Percentiles rank a stretch among this genome's conserved stretches.
phyloP scores from a whole-genome alignment of 2,329 filamentous ascomycete genomes.

The Ophiosphaerella korrae region DNA sequence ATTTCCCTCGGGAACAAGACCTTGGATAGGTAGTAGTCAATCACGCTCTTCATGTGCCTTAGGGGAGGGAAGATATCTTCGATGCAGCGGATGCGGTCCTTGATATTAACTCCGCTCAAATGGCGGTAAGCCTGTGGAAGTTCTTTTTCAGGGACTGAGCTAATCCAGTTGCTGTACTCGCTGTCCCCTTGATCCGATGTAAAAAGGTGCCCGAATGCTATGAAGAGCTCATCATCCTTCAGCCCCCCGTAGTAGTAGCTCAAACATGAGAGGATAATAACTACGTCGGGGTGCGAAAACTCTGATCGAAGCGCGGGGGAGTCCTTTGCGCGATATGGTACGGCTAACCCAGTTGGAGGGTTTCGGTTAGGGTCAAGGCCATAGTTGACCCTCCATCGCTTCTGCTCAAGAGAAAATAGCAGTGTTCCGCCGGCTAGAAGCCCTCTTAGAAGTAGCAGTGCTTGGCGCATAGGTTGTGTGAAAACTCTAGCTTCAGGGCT shows the following conservation, averaged over 20 bases:
- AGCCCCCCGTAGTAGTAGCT: conserved; percentile 71
- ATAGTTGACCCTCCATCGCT: conserved; percentile 70
- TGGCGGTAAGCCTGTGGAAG: conserved; percentile 47
- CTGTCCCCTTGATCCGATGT: conserved; percentile 58
- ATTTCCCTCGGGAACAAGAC: conserved; percentile 66
- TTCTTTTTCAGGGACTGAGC: conserved; percentile 21
- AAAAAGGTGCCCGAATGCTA: conserved; percentile 54
- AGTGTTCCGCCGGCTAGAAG: conserved; percentile 63
- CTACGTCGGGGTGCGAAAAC: conserved; percentile 70
- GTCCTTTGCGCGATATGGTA: conserved; percentile 71
- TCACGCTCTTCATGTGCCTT: conserved; percentile 56
- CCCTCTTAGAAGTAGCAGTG: conserved; percentile 59
- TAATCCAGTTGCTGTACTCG: conserved; percentile 60
- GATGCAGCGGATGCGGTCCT: conserved; percentile 58
- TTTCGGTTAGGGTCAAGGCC: conserved; percentile 56
- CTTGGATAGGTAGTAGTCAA: conserved; percentile 67
- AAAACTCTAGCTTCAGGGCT: conserved; percentile 45
- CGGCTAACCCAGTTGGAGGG: conserved; percentile 58
- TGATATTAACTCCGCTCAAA: conserved; percentile 35
- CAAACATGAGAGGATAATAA: conserved; percentile 68
- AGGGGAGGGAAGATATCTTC: conserved; percentile 60
- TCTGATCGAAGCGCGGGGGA: conserved; percentile 66
- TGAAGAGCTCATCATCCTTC: conserved; percentile 54
- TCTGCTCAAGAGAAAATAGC: conserved; percentile 58
- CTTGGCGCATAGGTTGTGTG: conserved; percentile 24